Evolutionary conservation across 768 basidiomycete species (phyloP), one percentile per base, ranked within the genome.

Genomic region (Mycena metata): DNA sequence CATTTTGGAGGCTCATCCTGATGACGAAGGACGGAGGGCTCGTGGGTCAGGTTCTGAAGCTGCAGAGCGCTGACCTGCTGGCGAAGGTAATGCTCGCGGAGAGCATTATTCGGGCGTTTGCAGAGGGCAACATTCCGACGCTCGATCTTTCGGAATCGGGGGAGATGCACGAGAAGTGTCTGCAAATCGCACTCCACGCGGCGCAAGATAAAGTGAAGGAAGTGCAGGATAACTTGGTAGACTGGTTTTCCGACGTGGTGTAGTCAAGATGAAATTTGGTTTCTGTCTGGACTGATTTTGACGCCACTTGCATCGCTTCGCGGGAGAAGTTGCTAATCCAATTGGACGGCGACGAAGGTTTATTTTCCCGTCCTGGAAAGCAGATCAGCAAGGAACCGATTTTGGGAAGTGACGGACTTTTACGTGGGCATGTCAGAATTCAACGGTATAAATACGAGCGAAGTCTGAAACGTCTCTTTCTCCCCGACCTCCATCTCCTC

Each of bases 11-110:
- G 69, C 74, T 76, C 26, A 80, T 83, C 23, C 70, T 84, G 43
- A 83, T 82, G 45, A 79, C 77, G 74, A 77, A 77, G 46, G 77
- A 74, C 66, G 64, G 67, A 10, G 71, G 74, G 33, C 60, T 76
- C 51, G 69, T 50, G 50, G 71, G 68, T 55, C 78, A 83, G 35
- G 78, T 82, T 30, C 65, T 83, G 26, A 83, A 79, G 24, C 67
- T 85, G 50, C 82, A 81, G 69, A 77, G 79, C 42, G 81, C 81
- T 19, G 87, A 88, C 70, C 76, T 87, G 47, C 64, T 85, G 35
- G 83, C 82, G 26, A 81, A 79, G 75, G 70, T 84, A 69, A 83
- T 82, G 82, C 76, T 87, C 47, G 83, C 84, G 16, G 85, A 86
- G 71, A 82, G 84, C 72, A 78, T 79, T 23, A 74, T 88, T 61